Percentiles rank a stretch among this genome's conserved stretches.
Conservation (phyloP, 1,139 yeast species). For the Saccharomyces hybrid region DNA sequence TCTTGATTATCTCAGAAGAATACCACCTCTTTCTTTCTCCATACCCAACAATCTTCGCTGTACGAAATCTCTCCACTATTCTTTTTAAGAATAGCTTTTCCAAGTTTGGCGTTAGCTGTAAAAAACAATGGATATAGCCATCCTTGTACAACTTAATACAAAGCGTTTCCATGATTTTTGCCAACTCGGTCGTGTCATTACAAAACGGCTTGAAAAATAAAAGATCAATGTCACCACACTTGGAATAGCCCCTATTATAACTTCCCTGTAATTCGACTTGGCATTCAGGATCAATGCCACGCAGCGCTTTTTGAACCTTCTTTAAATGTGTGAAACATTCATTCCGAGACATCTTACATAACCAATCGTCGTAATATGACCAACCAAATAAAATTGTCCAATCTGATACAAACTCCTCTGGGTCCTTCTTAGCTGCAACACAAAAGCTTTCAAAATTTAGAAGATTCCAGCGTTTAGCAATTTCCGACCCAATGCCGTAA, state of each 20-base stretch:
- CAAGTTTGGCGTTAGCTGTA: slow-evolving; percentile 20
- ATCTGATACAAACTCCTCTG: slow-evolving; percentile 29
- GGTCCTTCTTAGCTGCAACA: slow-evolving; percentile 33
- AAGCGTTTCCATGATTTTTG: slow-evolving; percentile 30
- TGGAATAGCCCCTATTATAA: slow-evolving; percentile 42
- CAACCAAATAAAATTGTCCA: slow-evolving; percentile 41
- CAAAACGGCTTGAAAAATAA: slow-evolving; percentile 40
- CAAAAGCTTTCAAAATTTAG: slow-evolving; percentile 38
- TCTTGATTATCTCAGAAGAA: slow-evolving; percentile 20
- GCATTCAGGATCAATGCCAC: slow-evolving; percentile 36
- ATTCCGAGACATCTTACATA: slow-evolving; percentile 39
- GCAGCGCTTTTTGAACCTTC: slow-evolving; percentile 32
- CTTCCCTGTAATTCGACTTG: slow-evolving; percentile 47
- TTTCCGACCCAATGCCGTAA: slow-evolving; percentile 47
- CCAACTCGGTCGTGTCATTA: slow-evolving; percentile 30
- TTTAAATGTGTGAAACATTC: slow-evolving; percentile 41
- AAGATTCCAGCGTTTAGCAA: slow-evolving; percentile 40
- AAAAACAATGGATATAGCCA: slow-evolving; percentile 29
- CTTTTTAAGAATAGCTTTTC: slow-evolving; percentile 10
- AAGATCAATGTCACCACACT: slow-evolving; percentile 55
- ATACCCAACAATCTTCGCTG: slow-evolving; percentile 5
- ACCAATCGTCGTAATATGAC: slow-evolving; percentile 47
- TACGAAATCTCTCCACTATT: slow-evolving; percentile 10
- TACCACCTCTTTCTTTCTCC: slow-evolving; percentile 3
- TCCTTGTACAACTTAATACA: slow-evolving; percentile 21